Evolutionary conservation across 2,329 filamentous ascomycete species (phyloP).

Genomic region (Talaromyces sp.): DNA sequence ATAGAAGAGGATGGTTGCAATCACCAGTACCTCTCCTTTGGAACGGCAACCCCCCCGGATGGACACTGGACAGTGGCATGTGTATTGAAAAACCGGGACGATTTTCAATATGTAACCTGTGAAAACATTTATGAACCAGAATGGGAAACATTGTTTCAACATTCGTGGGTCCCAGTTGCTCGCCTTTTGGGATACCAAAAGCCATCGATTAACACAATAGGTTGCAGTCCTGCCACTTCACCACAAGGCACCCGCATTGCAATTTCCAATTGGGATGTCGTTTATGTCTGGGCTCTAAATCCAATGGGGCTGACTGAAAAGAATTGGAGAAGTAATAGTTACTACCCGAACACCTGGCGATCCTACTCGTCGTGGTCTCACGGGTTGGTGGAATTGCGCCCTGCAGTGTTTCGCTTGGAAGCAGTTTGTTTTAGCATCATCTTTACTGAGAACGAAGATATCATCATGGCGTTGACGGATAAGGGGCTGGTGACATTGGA

Average conservation of each 20-base stretch:
- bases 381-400: constrained; percentile 26
- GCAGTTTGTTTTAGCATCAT: constrained; percentile 35
- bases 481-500: constrained; percentile 36
- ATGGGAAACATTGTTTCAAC: constrained; percentile 14
- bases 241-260: constrained; percentile 34
- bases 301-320: constrained; percentile 31
- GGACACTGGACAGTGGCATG: constrained; percentile 34
- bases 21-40: constrained; percentile 38
- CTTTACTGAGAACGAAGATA: constrained; percentile 32
- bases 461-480: constrained; percentile 39
- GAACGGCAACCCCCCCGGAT: constrained; percentile 30
- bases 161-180: constrained; percentile 31
- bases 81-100: constrained; percentile 24
- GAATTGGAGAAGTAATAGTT: constrained; percentile 15
- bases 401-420: constrained; percentile 28
- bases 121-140: constrained; percentile 19
- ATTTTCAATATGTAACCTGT: neutral
- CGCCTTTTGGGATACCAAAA: constrained; percentile 32
- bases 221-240: constrained; percentile 35
- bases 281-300: constrained; percentile 38
- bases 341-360: constrained; percentile 29
- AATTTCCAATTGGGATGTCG: constrained; percentile 37
- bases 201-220: constrained; percentile 28
- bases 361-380: neutral
- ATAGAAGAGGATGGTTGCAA: constrained; percentile 22